Evolutionary conservation across 2,329 filamentous ascomycete genomes (phyloP), one percentile per base, ranked within the genome.

Genomic region (Ramularia collo-cygni): DNA sequence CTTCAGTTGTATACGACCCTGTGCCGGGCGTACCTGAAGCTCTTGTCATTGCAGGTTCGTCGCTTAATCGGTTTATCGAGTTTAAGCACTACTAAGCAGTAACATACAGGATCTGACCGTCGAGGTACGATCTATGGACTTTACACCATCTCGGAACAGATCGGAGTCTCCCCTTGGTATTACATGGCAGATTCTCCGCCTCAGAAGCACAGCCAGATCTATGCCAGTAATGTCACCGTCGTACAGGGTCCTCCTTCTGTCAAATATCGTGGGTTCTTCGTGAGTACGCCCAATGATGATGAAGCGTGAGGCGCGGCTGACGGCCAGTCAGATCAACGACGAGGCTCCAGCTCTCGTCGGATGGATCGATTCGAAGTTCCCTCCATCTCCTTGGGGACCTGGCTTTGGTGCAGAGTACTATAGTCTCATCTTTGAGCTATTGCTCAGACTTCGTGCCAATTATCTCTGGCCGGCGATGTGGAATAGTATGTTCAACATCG

Each of bases 401-500:
- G 52, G 44, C 12, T 55, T 44, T 43, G 52, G 53, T 62, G 65
- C n/a, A n/a, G 70, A 75, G 3, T 84, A 86, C 58, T 85, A 87
- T 60, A 65, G 72, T 3, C 72, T 75, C 14, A 75, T 87, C 14
- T 85, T 84, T 46, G 83, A 87, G 63, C 67, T 87, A 1, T 64
- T 86, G 1, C 72, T 87, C 4, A 72, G 83, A 5, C 68, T 83
- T 18, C 72, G 77, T 27, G 82, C 82, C 12, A 87, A 87, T 59
- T 86, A 85, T 53, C 66, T 87, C 35, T 87, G 83, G 83, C 83
- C 83, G 0, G 74, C 81, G 1, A 69, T 77, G 57, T 87, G 82
- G 83, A 75, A 72, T 4, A 75, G 72, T 47, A 84, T 85, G 71
- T 83, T 86, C 54, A 77, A 79, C 54, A 73, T 84, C 1, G 83